phyloP scores from a whole-genome alignment of 2,329 filamentous ascomycete species.

The Trichoderma simmonsii region DNA sequence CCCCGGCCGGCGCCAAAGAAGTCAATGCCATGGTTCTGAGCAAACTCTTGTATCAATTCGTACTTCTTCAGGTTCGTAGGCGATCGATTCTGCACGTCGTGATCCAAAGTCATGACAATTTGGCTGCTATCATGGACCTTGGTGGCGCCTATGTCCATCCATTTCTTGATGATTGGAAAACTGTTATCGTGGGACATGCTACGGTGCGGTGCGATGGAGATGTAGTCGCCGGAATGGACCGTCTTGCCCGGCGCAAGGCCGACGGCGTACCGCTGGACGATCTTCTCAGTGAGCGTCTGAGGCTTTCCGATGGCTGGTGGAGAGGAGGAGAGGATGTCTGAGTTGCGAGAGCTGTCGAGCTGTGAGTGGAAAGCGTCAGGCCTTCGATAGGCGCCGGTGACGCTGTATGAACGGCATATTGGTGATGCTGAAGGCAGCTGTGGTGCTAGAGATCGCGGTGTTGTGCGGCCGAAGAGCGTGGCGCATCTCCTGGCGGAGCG shows the following conservation, averaged over 20 bases:
- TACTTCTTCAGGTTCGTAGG: neutral
- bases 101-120: neutral
- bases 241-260: conserved; percentile 71
- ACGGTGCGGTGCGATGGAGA: conserved; percentile 60
- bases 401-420: neutral
- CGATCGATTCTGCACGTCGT: neutral
- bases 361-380: neutral
- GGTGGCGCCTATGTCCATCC: neutral
- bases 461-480: neutral
- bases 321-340: neutral
- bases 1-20: neutral
- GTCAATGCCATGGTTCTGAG: neutral
- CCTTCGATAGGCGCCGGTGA: neutral
- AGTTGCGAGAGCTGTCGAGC: neutral
- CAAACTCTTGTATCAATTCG: neutral
- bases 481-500: neutral
- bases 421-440: neutral
- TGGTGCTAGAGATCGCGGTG: neutral
- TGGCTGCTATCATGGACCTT: neutral
- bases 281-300: conserved; percentile 90
- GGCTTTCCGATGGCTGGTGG: conserved; percentile 37
- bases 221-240: conserved; percentile 79
- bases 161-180: neutral
- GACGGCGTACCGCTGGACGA: conserved; percentile 76
- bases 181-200: conserved; percentile 59